A percentile compares a stretch with the other conserved stretches of the same genome.
Conservation (phyloP, 805 yeast genomes). For the Saturnispora quitensis region DNA sequence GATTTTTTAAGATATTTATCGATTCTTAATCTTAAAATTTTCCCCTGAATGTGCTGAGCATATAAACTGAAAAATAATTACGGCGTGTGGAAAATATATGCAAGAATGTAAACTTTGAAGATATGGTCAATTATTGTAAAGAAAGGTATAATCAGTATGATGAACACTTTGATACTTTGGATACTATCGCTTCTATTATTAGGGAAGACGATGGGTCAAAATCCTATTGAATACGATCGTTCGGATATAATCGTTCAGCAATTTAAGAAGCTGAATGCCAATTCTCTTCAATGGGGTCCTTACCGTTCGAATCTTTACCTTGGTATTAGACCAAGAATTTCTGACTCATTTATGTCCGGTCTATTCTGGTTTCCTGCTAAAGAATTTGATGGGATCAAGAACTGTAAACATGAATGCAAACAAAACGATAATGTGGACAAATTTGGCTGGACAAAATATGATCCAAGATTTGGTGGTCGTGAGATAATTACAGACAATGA, state of each 20-base stretch:
- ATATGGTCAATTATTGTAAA: not conserved
- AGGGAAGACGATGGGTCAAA: constrained; percentile 1
- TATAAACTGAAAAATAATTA: not conserved
- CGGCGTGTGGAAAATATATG: not conserved
- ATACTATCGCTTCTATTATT: constrained; percentile 7
- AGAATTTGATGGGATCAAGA: constrained; percentile 40
- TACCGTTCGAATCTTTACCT: constrained; percentile 80
- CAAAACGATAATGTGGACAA: constrained; percentile 59
- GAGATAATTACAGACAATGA: constrained; percentile 64
- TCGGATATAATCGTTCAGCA: constrained; percentile 12
- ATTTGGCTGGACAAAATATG: constrained; percentile 83
- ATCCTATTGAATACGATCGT: constrained; percentile 8
- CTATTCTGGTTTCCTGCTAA: constrained; percentile 81
- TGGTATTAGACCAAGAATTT: constrained; percentile 77
- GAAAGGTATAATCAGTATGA: not conserved
- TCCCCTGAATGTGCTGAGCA: not conserved
- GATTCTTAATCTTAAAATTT: not conserved
- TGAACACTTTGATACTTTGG: not conserved
- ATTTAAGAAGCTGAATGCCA: constrained; percentile 31
- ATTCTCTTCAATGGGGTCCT: constrained; percentile 82
- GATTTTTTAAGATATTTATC: not conserved
- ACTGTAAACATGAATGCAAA: constrained; percentile 66
- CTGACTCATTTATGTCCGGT: constrained; percentile 68
- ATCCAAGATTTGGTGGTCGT: constrained; percentile 80
- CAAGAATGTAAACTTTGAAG: not conserved